Base-by-base conservation (phyloP, 2,329 filamentous ascomycete species). In the Taxawa tesnikishii region DNA sequence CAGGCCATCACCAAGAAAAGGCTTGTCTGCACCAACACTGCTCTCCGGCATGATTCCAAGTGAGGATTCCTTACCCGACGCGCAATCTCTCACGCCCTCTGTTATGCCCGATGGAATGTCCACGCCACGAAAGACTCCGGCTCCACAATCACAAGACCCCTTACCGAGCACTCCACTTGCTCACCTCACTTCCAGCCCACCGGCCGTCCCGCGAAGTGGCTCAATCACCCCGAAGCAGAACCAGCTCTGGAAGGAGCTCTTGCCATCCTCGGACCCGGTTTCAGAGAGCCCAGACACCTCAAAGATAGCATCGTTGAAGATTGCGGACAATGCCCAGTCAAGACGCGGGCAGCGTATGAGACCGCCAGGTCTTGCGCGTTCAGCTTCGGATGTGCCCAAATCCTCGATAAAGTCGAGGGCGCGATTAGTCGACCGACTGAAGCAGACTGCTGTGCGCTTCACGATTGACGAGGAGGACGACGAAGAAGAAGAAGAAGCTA, bases 401-500 rank as follows among this genome's bases (percentile, higher is more conserved):
- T 10, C 12, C 15, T 14, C 27, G 8, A 29, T 17, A 14, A 11
- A 8, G 27, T 14, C 7, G 12, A 43, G 45, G n/a, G 39, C 43
- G 6, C 43, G 46, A 26, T 35, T 54, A 10, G 49, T 53, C 3
- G 51, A 55, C 40, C 49, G 48, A 5, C 33, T 55, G 15, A 53
- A 48, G 40, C 48, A 50, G 6, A 43, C 46, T 10, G 41, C 41
- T n/a, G 28, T 34, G 6, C 26, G 5, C 13, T 35, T 25, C 13
- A 33, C 38, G 8, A 38, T 36, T 12, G 45, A 47, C 21, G 32
- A 34, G 4, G 38, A 44, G n/a, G 38, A 37, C 28, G 37, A 43
- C 4, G 39, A 38, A 16, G 28, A 15, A 11, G 29, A 31, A 13
- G 21, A 29, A 4, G 30, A 39, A 11, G 10, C 15, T 11, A n/a